Evolutionary conservation across 352 stramenopile species (phyloP).

Genomic region (Lagenidium sp.): DNA sequence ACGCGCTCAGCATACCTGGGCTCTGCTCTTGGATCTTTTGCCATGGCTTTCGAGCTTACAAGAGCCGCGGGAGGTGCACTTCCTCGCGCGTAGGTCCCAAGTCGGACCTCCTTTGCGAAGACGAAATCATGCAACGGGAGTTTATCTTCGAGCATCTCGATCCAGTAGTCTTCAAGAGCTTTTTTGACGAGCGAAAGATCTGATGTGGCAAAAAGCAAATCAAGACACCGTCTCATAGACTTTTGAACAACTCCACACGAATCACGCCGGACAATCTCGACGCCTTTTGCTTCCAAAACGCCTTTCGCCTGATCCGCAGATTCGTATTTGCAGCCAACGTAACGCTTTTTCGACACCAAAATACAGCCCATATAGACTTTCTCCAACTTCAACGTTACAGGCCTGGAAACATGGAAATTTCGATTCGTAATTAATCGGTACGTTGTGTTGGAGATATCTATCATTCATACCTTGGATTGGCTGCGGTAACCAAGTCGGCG

Average conservation of each 20-base stretch:
- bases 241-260: constrained; percentile 85
- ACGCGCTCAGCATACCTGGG: constrained; percentile 83
- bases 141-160: constrained; percentile 50
- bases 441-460: no score
- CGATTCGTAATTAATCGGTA: no score
- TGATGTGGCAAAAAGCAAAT: constrained; percentile 54
- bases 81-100: constrained; percentile 60
- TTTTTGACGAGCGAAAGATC: constrained; percentile 69
- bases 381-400: constrained; percentile 77
- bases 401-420: constrained; percentile 19
- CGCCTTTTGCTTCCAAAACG: constrained; percentile 86
- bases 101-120: constrained; percentile 79
- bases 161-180: constrained; percentile 51
- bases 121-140: constrained; percentile 72
- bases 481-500: constrained; percentile 68
- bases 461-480: constrained; percentile 77
- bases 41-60: constrained; percentile 73
- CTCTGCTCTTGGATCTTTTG: constrained; percentile 62
- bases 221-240: constrained; percentile 52
- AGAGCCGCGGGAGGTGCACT: constrained; percentile 70
- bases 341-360: constrained; percentile 94
- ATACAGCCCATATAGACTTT: constrained; percentile 92
- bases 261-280: constrained; percentile 91
- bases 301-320: constrained; percentile 29
- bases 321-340: constrained; percentile 87